Percentiles rank a stretch among this genome's conserved stretches.
Evolutionary conservation across 352 stramenopile genomes (phyloP).

Genomic region (Phytophthora kernoviae): DNA sequence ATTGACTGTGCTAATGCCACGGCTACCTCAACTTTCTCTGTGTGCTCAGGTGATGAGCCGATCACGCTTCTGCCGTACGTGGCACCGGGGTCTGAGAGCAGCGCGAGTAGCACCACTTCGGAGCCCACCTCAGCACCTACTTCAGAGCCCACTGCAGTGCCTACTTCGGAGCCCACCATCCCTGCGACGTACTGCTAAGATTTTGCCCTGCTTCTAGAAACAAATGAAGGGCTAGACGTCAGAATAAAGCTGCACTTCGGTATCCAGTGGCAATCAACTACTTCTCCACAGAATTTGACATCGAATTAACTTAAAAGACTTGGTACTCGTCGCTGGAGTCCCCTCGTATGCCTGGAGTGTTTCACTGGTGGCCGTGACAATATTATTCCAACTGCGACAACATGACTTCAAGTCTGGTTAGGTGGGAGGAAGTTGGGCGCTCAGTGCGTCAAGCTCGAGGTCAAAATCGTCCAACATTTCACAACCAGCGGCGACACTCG

Average conservation of each 20-base stretch:
- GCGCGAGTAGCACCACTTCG: neutral
- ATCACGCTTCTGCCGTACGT: constrained; percentile 57
- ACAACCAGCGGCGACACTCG: neutral
- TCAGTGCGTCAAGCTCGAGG: neutral
- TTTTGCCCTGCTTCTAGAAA: neutral
- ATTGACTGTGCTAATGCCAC: constrained; percentile 56
- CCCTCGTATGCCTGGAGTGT: too few species aligned
- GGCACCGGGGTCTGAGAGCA: constrained; percentile 20
- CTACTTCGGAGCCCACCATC: constrained; percentile 3
- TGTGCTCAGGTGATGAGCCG: constrained; percentile 47
- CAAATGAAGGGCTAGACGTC: neutral
- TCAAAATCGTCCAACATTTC: neutral
- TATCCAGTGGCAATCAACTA: too few species aligned
- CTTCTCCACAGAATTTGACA: neutral
- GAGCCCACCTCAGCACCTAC: constrained; percentile 13
- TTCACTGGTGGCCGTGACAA: too few species aligned
- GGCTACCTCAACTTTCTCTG: constrained; percentile 53
- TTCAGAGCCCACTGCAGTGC: constrained; percentile 14
- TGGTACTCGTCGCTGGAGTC: too few species aligned
- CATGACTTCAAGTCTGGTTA: neutral
- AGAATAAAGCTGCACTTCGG: neutral
- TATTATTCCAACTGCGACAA: too few species aligned
- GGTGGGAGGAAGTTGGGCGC: neutral
- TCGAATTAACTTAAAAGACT: too few species aligned
- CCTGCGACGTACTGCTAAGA: constrained; percentile 1